Percentiles rank a stretch among this genome's conserved stretches.
These are phyloP conservation scores for Hibiscus syriacus DNA, from an alignment of 345 rosid species.

Conservation along the genomic window DNA sequence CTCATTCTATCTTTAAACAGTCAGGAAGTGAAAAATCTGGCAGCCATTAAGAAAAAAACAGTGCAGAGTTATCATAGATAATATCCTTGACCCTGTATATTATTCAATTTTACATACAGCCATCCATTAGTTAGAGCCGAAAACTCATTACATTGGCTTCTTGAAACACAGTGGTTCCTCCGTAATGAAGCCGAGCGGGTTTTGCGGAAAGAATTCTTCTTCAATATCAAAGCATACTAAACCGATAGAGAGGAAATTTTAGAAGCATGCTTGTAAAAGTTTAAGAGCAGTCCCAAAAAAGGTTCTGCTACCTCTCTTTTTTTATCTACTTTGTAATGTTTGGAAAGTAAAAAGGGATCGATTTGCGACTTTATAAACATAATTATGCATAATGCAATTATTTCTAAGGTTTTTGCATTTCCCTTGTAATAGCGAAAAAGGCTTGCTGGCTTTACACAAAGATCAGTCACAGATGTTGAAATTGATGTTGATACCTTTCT, in stretches of 20 bases:
- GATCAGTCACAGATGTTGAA: background rate
- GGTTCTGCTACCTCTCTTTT: background rate
- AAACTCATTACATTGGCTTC: slow-evolving; percentile 1
- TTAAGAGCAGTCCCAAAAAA: background rate
- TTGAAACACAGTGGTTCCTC: slow-evolving; percentile 21
- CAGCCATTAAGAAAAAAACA: slow-evolving; percentile 59
- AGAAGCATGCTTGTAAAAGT: background rate
- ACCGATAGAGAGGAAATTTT: slow-evolving; percentile 4
- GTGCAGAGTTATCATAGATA: slow-evolving; percentile 54
- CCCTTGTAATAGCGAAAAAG: background rate
- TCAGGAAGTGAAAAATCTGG: slow-evolving; percentile 71
- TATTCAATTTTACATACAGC: background rate
- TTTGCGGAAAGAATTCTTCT: slow-evolving; percentile 20
- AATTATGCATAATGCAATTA: background rate
- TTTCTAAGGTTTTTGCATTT: background rate
- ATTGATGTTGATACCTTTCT: too few relatives aligned
- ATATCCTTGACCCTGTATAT: background rate
- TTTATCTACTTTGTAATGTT: background rate
- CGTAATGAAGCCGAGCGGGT: slow-evolving; percentile 9
- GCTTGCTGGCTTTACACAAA: too few relatives aligned
- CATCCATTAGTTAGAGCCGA: background rate
- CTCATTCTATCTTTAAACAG: slow-evolving; percentile 33
- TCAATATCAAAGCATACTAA: slow-evolving; percentile 32
- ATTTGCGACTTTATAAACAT: background rate
- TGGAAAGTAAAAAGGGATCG: background rate